Evolutionary conservation across 2,329 filamentous ascomycete genomes (phyloP), one percentile per base, ranked within the genome.

Genomic region (Ophiostoma montium): DNA sequence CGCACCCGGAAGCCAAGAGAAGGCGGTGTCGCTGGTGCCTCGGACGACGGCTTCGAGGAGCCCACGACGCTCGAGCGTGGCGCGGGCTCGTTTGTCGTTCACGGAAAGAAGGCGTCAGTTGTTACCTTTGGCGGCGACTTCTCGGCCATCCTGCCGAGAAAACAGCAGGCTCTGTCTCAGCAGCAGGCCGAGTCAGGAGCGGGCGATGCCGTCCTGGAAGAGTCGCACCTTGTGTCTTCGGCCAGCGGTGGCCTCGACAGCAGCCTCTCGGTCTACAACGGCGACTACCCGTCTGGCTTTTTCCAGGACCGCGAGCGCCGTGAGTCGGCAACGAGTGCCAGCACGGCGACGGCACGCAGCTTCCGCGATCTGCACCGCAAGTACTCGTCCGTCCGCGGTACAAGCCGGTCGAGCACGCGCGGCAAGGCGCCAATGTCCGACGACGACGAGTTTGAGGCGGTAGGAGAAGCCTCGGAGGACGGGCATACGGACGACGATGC

Each of bases 81-180:
- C 12, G 79, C 85, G 12, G 87, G 87, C 5, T 94, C 86, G 58
- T 98, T 98, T 63, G 94, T 92, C 4, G 82, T 98, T 4, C 92
- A 98, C 60, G 90, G 92, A 53, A 98, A 96, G 70, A 96, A 98
- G 65, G 92, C 92, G 3, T 95, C 88, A 1, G 86, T 98, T 50
- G 86, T 98, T 57, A 94, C 86, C n/a, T 94, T 98, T 61, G 88
- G 89, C 9, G 80, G 82, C n/a, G 90, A 95, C 57, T 81, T 95
- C 69, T 82, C 90, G 59, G 82, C 76, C 52, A 78, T 57, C 21
- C 10, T 89, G 65, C 75, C 82, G 1, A 74, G 79, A 0, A 46
- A 38, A 35, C 54, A 56, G 27, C 53, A 52, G 19, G 54, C 57
- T 3, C 56, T 57, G n/a, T 30, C 10, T n/a, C 46, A 49, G 41